A percentile compares a stretch with the other conserved stretches of the same genome.
Conservation (phyloP, 371 early-diverging fungal species). For the Mucor racemosus region DNA sequence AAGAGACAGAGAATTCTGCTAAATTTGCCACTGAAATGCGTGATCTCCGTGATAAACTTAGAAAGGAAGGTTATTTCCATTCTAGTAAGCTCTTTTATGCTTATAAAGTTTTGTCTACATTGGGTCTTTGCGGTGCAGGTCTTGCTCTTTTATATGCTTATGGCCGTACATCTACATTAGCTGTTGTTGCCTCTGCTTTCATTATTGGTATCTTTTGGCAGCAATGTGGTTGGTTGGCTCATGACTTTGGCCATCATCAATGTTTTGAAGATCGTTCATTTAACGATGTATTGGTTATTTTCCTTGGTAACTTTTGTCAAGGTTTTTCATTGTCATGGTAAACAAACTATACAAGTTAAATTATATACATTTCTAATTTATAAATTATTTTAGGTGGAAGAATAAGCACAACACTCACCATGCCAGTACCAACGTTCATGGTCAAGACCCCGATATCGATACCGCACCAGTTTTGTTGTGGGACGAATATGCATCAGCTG, state of each 20-base stretch:
- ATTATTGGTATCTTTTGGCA: constrained; percentile 84
- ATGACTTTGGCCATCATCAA: constrained; percentile 88
- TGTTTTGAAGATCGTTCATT: constrained; percentile 71
- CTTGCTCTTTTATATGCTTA: constrained; percentile 57
- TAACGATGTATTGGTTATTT: constrained; percentile 71
- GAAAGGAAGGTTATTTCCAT: constrained; percentile 68
- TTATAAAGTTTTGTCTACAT: constrained; percentile 64
- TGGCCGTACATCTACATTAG: constrained; percentile 58
- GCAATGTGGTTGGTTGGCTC: constrained; percentile 89
- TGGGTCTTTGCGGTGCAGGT: constrained; percentile 58
- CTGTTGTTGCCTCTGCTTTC: constrained; percentile 62
- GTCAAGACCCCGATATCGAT: constrained; percentile 88
- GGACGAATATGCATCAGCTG: constrained; percentile 83
- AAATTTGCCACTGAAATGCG: constrained; percentile 68
- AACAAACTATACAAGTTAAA: not conserved
- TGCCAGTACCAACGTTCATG: constrained; percentile 82
- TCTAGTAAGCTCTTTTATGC: constrained; percentile 73
- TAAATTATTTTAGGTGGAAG: constrained; percentile 67
- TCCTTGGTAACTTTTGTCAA: constrained; percentile 81
- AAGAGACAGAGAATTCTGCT: constrained; percentile 24
- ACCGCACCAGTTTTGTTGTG: constrained; percentile 85
- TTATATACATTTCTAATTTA: constrained; percentile 17
- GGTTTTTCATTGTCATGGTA: constrained; percentile 77
- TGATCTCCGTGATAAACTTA: constrained; percentile 63
- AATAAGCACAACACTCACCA: constrained; percentile 93